Conservation (phyloP, 345 rosid species). For the Populus euphratica region DNA sequence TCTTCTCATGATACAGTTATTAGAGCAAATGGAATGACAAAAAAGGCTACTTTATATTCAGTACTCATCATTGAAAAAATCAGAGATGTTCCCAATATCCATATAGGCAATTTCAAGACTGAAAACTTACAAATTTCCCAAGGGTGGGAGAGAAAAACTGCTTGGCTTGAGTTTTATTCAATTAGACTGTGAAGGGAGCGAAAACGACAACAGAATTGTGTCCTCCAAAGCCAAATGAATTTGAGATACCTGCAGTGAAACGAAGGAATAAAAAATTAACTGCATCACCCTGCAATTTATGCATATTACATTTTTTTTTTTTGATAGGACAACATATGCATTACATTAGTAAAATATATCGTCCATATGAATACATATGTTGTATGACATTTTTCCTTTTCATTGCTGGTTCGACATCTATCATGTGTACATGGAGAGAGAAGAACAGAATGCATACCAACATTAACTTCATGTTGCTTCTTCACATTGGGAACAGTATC, state of each 20-base stretch:
- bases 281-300: background rate
- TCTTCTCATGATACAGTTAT: background rate
- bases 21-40: background rate
- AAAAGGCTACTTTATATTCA: background rate
- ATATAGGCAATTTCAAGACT: background rate
- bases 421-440: background rate
- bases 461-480: conserved; percentile 53
- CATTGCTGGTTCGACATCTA: background rate
- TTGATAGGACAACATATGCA: too few relatives aligned
- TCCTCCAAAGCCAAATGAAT: conserved; percentile 65
- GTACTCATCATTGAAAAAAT: background rate
- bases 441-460: conserved; percentile 35
- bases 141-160: background rate
- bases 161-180: background rate
- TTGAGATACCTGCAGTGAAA: conserved; percentile 48
- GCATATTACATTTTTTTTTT: background rate
- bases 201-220: conserved; percentile 68
- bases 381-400: too few relatives aligned
- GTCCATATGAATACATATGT: too few relatives aligned
- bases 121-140: background rate
- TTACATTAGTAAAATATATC: too few relatives aligned
- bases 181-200: conserved; percentile 45
- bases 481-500: conserved; percentile 63
- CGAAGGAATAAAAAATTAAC: too few relatives aligned
- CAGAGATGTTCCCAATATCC: background rate